Conservation (phyloP, 2,329 filamentous ascomycete species). For the Westerdykella ornata region DNA sequence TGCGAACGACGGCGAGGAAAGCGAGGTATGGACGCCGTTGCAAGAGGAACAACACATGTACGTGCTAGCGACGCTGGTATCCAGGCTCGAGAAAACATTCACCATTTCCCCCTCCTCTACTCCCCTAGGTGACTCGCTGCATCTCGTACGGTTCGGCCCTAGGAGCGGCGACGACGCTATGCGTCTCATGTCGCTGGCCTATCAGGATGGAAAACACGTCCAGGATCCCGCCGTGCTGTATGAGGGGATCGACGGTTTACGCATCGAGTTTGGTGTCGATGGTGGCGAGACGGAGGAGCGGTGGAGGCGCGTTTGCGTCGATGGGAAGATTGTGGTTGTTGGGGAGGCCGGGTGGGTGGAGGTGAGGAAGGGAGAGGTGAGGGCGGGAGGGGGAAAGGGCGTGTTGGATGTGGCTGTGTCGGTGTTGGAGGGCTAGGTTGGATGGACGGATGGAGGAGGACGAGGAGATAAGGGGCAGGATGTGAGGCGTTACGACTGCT, state of each 20-base stretch:
- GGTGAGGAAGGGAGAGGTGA: constrained; percentile 40
- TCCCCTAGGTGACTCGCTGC: constrained; percentile 64
- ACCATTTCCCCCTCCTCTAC: constrained; percentile 67
- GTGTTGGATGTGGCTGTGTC: constrained; percentile 34
- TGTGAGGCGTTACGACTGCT: no score
- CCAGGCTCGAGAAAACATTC: constrained; percentile 74
- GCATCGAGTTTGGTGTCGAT: constrained; percentile 55
- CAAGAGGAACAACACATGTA: constrained; percentile 59
- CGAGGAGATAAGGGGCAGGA: no score
- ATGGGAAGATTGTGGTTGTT: constrained; percentile 77
- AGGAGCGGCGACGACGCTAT: constrained; percentile 60
- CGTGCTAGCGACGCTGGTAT: constrained; percentile 67
- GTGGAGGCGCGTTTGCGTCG: constrained; percentile 86
- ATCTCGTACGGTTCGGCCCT: constrained; percentile 68
- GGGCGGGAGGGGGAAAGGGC: constrained; percentile 36
- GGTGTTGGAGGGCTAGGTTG: no score
- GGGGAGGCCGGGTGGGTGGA: constrained; percentile 65
- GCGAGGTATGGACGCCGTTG: constrained; percentile 29
- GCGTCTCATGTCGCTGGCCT: constrained; percentile 64
- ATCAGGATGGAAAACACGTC: constrained; percentile 52
- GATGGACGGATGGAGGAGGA: no score
- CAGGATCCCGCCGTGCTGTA: constrained; percentile 57
- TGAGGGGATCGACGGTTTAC: constrained; percentile 60
- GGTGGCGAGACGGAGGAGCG: constrained; percentile 55
- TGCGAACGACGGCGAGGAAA: not conserved